Conservation (phyloP, 202 grass and related monocot species). For the Panicum virgatum region DNA sequence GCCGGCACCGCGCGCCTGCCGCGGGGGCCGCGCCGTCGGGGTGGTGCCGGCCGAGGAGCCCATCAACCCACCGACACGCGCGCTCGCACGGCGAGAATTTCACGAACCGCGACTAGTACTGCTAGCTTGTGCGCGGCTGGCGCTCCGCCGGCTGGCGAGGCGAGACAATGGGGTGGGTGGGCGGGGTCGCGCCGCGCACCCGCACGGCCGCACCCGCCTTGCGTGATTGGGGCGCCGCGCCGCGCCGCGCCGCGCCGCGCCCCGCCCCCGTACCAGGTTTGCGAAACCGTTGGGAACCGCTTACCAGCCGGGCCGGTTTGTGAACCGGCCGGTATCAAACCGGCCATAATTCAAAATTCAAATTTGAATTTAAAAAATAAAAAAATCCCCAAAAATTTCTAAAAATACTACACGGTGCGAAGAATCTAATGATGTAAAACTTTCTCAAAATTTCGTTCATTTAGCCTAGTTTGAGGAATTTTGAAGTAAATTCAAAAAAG, state of each 20-base stretch:
- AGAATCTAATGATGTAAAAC: too few relatives aligned
- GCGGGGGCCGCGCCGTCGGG: background rate
- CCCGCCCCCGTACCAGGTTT: too few relatives aligned
- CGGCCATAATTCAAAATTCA: too few relatives aligned
- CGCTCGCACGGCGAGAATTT: background rate
- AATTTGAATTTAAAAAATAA: too few relatives aligned
- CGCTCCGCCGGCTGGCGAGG: background rate
- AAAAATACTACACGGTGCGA: too few relatives aligned
- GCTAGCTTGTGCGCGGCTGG: background rate
- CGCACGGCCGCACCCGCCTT: background rate
- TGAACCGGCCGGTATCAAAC: too few relatives aligned
- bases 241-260: background rate
- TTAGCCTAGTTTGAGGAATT: too few relatives aligned
- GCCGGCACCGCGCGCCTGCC: background rate
- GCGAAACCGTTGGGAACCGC: too few relatives aligned
- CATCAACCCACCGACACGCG: conserved; percentile 5
- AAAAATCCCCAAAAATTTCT: too few relatives aligned
- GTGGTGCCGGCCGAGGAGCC: conserved; percentile 33
- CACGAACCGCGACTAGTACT: background rate
- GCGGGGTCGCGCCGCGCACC: background rate
- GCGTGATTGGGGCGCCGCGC: background rate
- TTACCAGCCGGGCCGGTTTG: too few relatives aligned
- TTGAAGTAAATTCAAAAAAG: too few relatives aligned
- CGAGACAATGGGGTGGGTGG: background rate
- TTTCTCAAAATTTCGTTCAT: too few relatives aligned